Base-by-base conservation (phyloP, 768 basidiomycete genomes). In the Lactifluus echinatus region DNA sequence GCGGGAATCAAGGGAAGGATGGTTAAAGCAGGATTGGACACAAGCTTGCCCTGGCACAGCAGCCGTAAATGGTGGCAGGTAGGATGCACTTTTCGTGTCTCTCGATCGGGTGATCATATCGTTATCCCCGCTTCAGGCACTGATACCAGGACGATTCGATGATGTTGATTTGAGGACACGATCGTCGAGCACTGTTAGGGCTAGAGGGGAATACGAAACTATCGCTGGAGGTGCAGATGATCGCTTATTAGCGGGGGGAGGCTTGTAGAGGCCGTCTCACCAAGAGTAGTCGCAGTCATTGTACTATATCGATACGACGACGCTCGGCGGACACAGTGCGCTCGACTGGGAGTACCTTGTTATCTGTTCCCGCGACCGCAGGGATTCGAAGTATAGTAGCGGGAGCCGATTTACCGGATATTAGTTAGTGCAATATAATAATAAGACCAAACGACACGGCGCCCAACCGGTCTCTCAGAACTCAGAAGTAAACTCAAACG, bases 21-120 rank as follows among this genome's bases (percentile, higher is more conserved):
- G 81, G 67, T 84, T 57, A 89, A 85, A 68, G 88, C 87, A 46
- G 89, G 87, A 24, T 71, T 89, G 45, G 78, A 81, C 62, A 74
- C 81, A 37, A 80, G 78, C 63, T 68, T 83, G 56, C 75, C 83
- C 19, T 88, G 86, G 85, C 72, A 76, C 54, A 71, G 74, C 60
- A 77, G 85, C 45, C 74, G 81, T 62, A 75, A 82, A 63, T 92
- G 89, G 89, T 90, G 89, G 89, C 86, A 90, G 80, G 89, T 89
- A 26, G 4, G 63, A n/a, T 47, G 10, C 7, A 10, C 57, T 53
- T 40, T 52, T 45, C 12, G 11, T 37, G 23, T 12, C 19, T 34
- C 46, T 51, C 58, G n/a, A 52, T 58, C 58, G 49, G 42, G 54
- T 44, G 39, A 49, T 46, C 48, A 49, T 56, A 63, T 66, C 60